Percentiles rank a stretch among this genome's conserved stretches.
Evolutionary conservation across 169 alveolate species (phyloP).

Genomic region (Besnoitia besnoiti): DNA sequence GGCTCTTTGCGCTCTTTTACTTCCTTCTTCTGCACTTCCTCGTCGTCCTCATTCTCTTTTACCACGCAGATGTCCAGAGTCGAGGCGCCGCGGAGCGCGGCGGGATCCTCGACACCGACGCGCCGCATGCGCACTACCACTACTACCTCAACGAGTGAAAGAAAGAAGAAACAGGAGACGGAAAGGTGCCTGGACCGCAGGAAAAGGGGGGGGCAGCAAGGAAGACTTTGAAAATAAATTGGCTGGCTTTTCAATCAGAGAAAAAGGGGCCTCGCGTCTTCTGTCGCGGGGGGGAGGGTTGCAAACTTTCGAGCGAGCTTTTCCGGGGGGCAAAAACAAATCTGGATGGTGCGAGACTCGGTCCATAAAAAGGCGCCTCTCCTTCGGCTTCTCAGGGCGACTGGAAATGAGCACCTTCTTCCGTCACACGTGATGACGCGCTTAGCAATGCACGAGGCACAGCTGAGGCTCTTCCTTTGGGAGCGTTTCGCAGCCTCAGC

Average conservation of each 20-base stretch:
- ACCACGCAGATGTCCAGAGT: background rate
- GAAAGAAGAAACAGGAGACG: too few relatives aligned
- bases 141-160: background rate
- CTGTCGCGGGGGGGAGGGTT: too few relatives aligned
- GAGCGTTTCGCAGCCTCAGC: too few relatives aligned
- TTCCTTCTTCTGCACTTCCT: constrained; percentile 29
- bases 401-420: too few relatives aligned
- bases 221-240: too few relatives aligned
- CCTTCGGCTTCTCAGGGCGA: too few relatives aligned
- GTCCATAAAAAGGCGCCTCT: too few relatives aligned
- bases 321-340: background rate
- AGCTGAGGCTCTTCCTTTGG: too few relatives aligned
- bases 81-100: background rate
- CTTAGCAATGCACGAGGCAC: too few relatives aligned
- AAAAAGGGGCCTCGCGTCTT: background rate
- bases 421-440: too few relatives aligned
- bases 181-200: background rate
- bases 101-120: too few relatives aligned
- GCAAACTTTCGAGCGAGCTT: background rate
- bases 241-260: background rate
- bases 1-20: constrained; percentile 31
- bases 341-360: too few relatives aligned
- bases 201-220: background rate
- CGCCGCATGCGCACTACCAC: background rate
- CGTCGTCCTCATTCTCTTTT: constrained; percentile 26